Evolutionary conservation across 2,329 filamentous ascomycete genomes (phyloP).

Genomic region (Aureobasidium sp.): DNA sequence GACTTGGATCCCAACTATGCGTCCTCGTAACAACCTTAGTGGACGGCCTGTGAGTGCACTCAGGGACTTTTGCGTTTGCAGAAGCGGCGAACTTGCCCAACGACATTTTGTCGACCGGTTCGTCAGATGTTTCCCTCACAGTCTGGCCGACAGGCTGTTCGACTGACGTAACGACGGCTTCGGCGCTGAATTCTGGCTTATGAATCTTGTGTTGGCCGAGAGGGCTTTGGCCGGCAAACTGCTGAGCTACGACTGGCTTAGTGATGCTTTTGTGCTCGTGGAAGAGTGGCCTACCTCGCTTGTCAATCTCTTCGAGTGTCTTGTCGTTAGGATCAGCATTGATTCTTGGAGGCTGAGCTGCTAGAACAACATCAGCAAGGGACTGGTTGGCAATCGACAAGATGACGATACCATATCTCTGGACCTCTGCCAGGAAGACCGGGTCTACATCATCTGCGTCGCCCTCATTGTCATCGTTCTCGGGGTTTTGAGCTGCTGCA

Average conservation of each 20-base stretch:
- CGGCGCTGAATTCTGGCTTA: not conserved
- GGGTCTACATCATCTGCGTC: not conserved
- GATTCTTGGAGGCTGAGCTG: not conserved
- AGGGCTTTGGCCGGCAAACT: not conserved
- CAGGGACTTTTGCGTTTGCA: too few species aligned
- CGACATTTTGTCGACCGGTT: too few species aligned
- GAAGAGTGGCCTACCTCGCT: not conserved
- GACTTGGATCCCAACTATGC: not conserved
- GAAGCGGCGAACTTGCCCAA: too few species aligned
- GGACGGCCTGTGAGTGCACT: not conserved
- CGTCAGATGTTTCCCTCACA: not conserved
- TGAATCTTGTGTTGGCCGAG: not conserved
- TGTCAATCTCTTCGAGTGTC: not conserved
- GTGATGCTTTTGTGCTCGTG: not conserved
- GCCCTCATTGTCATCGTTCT: not conserved
- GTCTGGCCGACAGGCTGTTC: not conserved
- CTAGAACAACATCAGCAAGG: not conserved
- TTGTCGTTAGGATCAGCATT: not conserved
- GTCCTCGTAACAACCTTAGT: not conserved
- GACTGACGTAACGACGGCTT: not conserved
- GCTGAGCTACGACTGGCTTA: not conserved
- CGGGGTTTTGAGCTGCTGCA: not conserved
- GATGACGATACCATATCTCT: not conserved
- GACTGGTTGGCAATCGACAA: too few species aligned
- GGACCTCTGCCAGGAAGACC: not conserved